These are phyloP conservation scores for Rosa chinensis DNA, from an alignment of 306 rosid species.

Conservation along the genomic window DNA sequence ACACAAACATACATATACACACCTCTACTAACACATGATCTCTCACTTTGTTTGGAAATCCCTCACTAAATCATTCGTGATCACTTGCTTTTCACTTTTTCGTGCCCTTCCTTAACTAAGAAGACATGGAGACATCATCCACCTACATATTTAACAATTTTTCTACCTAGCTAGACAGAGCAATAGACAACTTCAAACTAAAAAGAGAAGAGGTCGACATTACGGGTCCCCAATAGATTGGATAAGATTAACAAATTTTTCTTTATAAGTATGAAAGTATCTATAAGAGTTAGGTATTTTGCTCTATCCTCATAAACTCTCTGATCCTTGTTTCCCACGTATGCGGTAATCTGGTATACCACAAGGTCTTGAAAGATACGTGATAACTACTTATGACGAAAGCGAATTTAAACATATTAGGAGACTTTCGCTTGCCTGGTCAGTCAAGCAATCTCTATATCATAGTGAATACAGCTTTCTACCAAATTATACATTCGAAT, in stretches of 20 bases:
- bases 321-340: background rate
- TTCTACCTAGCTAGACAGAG: no score
- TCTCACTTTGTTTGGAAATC: background rate
- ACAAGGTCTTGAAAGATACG: slow-evolving; percentile 9
- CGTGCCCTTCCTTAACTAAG: background rate
- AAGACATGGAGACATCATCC: background rate
- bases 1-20: no score
- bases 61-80: background rate
- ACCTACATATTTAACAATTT: background rate
- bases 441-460: slow-evolving; percentile 19
- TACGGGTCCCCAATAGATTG: background rate
- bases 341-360: background rate
- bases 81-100: slow-evolving; percentile 1
- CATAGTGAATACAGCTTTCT: background rate
- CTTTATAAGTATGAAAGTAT: no score
- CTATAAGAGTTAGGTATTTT: background rate
- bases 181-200: background rate
- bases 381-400: slow-evolving; percentile 18
- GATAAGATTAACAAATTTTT: background rate
- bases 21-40: background rate
- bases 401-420: slow-evolving; percentile 1
- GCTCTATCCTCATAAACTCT: background rate
- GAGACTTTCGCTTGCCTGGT: slow-evolving; percentile 4
- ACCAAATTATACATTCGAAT: background rate
- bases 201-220: background rate